Percentiles rank a stretch among this genome's conserved stretches.
Evolutionary conservation across 2,329 filamentous ascomycete genomes (phyloP).

Genomic region (Sarocladium kiliense): DNA sequence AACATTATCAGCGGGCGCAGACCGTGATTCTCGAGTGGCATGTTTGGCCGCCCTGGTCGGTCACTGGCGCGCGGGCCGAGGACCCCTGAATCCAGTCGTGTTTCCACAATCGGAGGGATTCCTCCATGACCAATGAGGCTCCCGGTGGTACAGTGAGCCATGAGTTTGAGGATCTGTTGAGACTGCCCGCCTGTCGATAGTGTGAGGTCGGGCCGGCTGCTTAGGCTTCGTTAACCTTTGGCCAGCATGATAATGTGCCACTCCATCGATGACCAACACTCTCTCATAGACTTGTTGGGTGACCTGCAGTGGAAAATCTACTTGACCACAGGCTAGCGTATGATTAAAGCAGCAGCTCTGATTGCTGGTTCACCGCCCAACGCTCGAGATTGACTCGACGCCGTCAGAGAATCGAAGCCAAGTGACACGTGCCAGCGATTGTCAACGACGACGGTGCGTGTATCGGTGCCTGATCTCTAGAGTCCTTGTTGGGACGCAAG

Average conservation of each 20-base stretch:
- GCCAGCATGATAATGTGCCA: too few species aligned
- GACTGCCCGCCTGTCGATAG: background rate
- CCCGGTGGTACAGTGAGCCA: background rate
- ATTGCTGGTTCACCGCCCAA: background rate
- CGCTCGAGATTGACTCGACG: background rate
- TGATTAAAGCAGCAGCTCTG: background rate
- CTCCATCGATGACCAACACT: too few species aligned
- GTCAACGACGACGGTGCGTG: background rate
- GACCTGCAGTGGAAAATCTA: background rate
- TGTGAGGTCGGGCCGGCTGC: background rate
- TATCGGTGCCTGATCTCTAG: background rate
- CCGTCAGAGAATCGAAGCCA: background rate
- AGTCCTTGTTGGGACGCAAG: background rate
- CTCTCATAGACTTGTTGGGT: too few species aligned
- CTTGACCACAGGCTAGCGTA: background rate
- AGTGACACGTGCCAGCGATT: background rate
- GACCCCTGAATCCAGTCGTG: background rate
- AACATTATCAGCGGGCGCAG: background rate
- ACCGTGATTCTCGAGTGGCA: background rate
- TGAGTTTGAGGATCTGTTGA: background rate
- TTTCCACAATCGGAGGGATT: background rate
- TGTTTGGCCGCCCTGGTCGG: background rate
- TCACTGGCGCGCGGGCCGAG: slow-evolving; percentile 3
- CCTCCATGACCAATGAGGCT: slow-evolving; percentile 2
- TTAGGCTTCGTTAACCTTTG: too few species aligned